A percentile compares a stretch with the other conserved stretches of the same genome.
Conservation (phyloP, 192 early-diverging fungal genomes). For the Linnemannia exigua region DNA sequence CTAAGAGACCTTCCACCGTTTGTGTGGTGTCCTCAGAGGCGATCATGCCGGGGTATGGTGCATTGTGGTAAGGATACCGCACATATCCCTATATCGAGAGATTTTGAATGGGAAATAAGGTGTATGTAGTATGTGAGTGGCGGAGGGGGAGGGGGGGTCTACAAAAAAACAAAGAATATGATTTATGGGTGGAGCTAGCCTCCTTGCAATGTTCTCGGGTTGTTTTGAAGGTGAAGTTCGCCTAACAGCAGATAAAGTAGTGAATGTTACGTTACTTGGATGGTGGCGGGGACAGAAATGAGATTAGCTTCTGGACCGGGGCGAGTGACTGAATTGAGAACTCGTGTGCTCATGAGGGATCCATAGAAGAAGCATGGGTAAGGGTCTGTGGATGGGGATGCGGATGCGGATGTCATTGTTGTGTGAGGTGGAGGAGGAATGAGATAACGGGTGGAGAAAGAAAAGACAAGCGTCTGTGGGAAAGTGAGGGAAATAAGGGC, state of each 20-base stretch:
- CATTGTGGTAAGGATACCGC: conserved; percentile 46
- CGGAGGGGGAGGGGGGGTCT: background rate
- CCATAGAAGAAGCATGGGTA: conserved; percentile 54
- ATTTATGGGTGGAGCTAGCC: too few relatives aligned
- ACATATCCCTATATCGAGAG: conserved; percentile 25
- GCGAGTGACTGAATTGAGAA: conserved; percentile 46
- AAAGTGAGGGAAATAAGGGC: background rate
- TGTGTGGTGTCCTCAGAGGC: conserved; percentile 21
- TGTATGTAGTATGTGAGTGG: background rate
- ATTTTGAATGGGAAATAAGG: background rate
- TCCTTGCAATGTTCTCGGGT: too few relatives aligned
- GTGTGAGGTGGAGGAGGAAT: background rate
- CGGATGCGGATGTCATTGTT: conserved; percentile 12
- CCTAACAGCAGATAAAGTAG: background rate
- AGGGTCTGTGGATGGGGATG: conserved; percentile 11
- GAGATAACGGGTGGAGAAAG: background rate
- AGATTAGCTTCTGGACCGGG: conserved; percentile 40
- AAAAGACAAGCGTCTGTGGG: background rate
- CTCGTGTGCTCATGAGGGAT: conserved; percentile 33
- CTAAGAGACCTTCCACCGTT: conserved; percentile 39
- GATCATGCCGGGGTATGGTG: conserved; percentile 54
- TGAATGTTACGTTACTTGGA: conserved; percentile 10
- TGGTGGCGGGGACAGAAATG: conserved; percentile 27
- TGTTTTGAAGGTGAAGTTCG: too few relatives aligned
- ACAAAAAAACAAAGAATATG: too few relatives aligned